phyloP scores from a whole-genome alignment of 1,284 basidiomycete species.

The Wolfiporia cocos region DNA sequence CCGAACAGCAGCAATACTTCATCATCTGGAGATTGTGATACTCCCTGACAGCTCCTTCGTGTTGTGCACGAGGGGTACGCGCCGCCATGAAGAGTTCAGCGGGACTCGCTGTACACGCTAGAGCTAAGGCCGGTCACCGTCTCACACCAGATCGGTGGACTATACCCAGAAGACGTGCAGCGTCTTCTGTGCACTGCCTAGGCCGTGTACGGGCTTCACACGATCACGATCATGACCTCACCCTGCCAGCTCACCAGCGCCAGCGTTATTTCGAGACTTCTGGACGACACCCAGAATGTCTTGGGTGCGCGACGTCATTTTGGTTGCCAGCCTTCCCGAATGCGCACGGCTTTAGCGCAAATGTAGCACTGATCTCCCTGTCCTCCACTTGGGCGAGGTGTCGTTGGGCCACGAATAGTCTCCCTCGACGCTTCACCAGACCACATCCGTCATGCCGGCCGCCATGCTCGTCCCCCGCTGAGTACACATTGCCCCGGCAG shows the following conservation, averaged over 20 bases:
- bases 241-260: constrained; percentile 1
- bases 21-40: too few relatives aligned
- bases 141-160: neutral
- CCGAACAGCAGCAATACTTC: too few relatives aligned
- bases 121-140: too few relatives aligned
- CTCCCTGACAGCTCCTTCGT: too few relatives aligned
- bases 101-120: too few relatives aligned
- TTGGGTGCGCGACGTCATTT: neutral
- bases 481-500: too few relatives aligned
- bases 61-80: too few relatives aligned
- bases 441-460: neutral
- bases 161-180: neutral
- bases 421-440: neutral
- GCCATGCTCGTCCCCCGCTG: constrained; percentile 16
- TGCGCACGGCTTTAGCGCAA: neutral
- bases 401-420: constrained; percentile 3
- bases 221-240: constrained; percentile 1
- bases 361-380: neutral
- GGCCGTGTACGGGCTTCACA: neutral
- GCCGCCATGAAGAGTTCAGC: too few relatives aligned
- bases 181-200: neutral
- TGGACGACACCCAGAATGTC: constrained; percentile 1
- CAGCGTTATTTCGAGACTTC: constrained; percentile 5
- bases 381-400: neutral
- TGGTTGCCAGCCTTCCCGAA: neutral